phyloP scores from a whole-genome alignment of 73 alveolate species.

The Tetrahymena borealis region DNA sequence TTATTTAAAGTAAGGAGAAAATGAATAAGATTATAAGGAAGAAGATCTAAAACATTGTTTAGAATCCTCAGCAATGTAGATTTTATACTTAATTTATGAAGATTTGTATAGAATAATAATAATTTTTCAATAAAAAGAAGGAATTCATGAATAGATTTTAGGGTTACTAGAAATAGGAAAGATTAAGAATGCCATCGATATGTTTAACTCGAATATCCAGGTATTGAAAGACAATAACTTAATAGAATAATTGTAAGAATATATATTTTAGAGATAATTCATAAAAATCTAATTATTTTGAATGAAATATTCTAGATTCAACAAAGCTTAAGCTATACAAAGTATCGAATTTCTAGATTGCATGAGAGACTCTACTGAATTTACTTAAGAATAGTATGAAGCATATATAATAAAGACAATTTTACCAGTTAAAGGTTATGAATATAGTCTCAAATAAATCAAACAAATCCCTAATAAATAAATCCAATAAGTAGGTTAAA shows the following conservation, averaged over 20 bases:
- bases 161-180: not conserved
- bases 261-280: not conserved
- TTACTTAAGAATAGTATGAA: not conserved
- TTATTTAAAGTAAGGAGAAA: no score
- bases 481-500: not conserved
- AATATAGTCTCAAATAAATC: not conserved
- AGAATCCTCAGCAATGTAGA: not conserved
- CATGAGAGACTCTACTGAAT: not conserved
- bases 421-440: not conserved
- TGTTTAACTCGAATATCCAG: not conserved
- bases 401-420: not conserved
- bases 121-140: not conserved
- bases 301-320: not conserved
- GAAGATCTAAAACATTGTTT: not conserved
- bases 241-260: not conserved
- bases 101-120: not conserved
- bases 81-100: not conserved
- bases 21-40: not conserved
- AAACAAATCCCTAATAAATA: not conserved
- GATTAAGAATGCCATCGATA: not conserved
- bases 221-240: not conserved
- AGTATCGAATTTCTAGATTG: not conserved
- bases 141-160: not conserved
- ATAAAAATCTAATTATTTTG: not conserved
- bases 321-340: not conserved